Conservation (phyloP, 1,139 yeast genomes). For the Candida tunisiensis region DNA sequence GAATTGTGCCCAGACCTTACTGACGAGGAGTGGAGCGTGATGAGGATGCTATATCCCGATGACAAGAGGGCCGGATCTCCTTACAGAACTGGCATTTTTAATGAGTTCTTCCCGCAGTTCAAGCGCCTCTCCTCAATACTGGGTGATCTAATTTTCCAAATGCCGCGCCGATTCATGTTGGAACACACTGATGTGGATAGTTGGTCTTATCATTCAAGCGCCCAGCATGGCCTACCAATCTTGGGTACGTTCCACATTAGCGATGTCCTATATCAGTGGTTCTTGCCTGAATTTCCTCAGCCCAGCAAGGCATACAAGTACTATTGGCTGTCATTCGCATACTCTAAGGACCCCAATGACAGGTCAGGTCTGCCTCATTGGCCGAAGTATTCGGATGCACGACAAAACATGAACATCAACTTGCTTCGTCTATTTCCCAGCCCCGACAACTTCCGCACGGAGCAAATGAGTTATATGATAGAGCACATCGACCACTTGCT, state of each 20-base stretch:
- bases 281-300: constrained; percentile 1
- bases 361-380: constrained; percentile 3
- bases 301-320: constrained; percentile 6
- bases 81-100: constrained; percentile 6
- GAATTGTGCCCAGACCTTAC: too few relatives aligned
- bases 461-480: not conserved
- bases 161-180: constrained; percentile 7
- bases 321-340: constrained; percentile 8
- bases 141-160: constrained; percentile 7
- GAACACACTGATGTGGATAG: constrained; percentile 1
- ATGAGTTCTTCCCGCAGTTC: constrained; percentile 5
- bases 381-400: constrained; percentile 21
- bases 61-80: constrained; percentile 8
- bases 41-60: constrained; percentile 6
- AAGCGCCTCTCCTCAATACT: constrained; percentile 8
- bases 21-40: not conserved
- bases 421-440: not conserved
- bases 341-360: constrained; percentile 6
- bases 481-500: not conserved
- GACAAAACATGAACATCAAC: not conserved
- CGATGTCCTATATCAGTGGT: constrained; percentile 4
- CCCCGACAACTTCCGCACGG: not conserved
- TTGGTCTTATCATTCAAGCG: constrained; percentile 4
- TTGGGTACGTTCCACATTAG: constrained; percentile 7
- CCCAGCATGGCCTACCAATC: constrained; percentile 5